Evolutionary conservation across 2,329 filamentous ascomycete genomes (phyloP).

Genomic region (Xylariaceae sp.): DNA sequence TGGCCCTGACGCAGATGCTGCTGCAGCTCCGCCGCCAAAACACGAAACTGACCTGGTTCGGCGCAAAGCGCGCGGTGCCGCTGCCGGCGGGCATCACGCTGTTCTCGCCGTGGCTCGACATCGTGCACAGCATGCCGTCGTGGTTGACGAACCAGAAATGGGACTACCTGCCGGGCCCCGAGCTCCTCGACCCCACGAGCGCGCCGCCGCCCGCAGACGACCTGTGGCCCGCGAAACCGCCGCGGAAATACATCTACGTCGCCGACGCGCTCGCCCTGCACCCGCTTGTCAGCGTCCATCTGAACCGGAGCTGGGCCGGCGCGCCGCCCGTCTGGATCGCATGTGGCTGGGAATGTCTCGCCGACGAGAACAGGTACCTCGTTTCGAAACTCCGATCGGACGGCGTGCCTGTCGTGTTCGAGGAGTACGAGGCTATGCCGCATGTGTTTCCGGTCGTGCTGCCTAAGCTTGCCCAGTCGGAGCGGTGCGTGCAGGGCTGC

Average conservation of each 20-base stretch:
- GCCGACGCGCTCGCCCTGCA: constrained; percentile 55
- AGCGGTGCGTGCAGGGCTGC: constrained; percentile 53
- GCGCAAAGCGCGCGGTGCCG: constrained; percentile 53
- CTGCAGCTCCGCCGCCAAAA: constrained; percentile 54
- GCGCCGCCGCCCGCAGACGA: constrained; percentile 42
- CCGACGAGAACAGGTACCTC: constrained; percentile 62
- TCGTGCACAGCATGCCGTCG: constrained; percentile 59
- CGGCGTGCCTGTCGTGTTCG: constrained; percentile 59
- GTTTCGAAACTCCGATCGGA: constrained; percentile 53
- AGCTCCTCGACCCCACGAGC: constrained; percentile 24
- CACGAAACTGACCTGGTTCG: constrained; percentile 56
- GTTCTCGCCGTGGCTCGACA: constrained; percentile 68
- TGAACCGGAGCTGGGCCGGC: constrained; percentile 55
- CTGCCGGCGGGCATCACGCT: constrained; percentile 62
- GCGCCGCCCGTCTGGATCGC: constrained; percentile 64
- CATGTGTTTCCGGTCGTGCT: constrained; percentile 61
- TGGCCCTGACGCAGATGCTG: constrained; percentile 64
- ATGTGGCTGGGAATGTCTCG: constrained; percentile 67
- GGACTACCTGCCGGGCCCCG: constrained; percentile 60
- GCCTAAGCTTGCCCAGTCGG: constrained; percentile 38
- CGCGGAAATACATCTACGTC: constrained; percentile 51
- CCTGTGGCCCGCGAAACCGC: constrained; percentile 55
- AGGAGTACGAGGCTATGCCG: constrained; percentile 77
- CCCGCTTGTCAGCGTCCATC: constrained; percentile 63
- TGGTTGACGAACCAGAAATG: constrained; percentile 49